Percentiles rank a stretch among this genome's conserved stretches.
phyloP scores from a whole-genome alignment of 2,329 filamentous ascomycete genomes.

The Ramichloridium luteum region DNA sequence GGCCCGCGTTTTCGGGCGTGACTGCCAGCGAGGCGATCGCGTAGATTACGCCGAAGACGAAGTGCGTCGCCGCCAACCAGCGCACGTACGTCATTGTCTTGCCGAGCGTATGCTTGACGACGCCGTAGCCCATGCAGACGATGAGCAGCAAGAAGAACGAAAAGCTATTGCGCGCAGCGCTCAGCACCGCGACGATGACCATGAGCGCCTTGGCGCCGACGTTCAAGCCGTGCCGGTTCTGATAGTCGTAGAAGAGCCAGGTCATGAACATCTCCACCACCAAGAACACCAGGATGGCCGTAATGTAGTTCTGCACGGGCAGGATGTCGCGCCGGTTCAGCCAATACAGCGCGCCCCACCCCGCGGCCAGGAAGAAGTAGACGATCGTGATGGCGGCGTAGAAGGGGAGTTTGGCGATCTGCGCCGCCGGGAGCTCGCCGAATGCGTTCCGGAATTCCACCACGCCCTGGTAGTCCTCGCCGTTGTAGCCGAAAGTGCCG shows the following conservation, averaged over 20 bases:
- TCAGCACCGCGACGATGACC: slow-evolving; percentile 82
- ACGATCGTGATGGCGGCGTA: slow-evolving; percentile 90
- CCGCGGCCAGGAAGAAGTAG: slow-evolving; percentile 75
- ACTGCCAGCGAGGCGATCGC: slow-evolving; percentile 79
- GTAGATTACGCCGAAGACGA: slow-evolving; percentile 89
- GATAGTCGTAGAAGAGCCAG: slow-evolving; percentile 96
- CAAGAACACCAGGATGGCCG: slow-evolving; percentile 85
- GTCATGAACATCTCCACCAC: slow-evolving; percentile 96
- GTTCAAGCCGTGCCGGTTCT: slow-evolving; percentile 81
- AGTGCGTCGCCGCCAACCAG: slow-evolving; percentile 81
- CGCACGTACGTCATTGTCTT: slow-evolving; percentile 91
- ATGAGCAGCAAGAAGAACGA: slow-evolving; percentile 97
- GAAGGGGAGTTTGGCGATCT: slow-evolving; percentile 94
- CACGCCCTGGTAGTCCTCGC: slow-evolving; percentile 61
- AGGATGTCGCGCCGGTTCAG: slow-evolving; percentile 89
- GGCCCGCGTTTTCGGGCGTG: slow-evolving; percentile 78
- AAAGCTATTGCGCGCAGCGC: slow-evolving; percentile 90
- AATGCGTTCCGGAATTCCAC: slow-evolving; percentile 93
- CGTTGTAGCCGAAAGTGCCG: slow-evolving; percentile 58
- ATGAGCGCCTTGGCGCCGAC: slow-evolving; percentile 73
- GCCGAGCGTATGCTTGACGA: slow-evolving; percentile 85
- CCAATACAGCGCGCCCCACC: slow-evolving; percentile 92
- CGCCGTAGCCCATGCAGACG: slow-evolving; percentile 98
- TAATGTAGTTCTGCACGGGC: slow-evolving; percentile 97
- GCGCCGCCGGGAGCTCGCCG: slow-evolving; percentile 85